A percentile compares a stretch with the other conserved stretches of the same genome.
Evolutionary conservation across 2,329 filamentous ascomycete species (phyloP).

Genomic region (Xylariaceae sp.): DNA sequence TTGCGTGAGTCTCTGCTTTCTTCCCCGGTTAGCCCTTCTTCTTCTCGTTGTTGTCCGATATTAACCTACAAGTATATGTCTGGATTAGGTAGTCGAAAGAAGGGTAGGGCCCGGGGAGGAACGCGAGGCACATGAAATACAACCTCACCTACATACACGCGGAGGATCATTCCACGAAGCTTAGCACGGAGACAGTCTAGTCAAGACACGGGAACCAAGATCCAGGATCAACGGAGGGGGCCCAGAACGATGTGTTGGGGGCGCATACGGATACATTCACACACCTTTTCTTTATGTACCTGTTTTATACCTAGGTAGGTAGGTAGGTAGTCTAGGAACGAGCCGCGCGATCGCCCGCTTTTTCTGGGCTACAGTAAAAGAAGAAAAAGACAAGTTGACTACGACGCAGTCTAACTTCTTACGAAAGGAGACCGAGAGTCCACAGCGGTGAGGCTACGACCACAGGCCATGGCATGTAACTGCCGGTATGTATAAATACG

Average conservation of each 20-base stretch:
- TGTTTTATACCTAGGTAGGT: background rate
- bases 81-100: too few relatives aligned
- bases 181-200: too few relatives aligned
- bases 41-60: too few relatives aligned
- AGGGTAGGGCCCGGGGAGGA: too few relatives aligned
- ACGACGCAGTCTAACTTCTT: too few relatives aligned
- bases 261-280: too few relatives aligned
- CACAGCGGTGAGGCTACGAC: constrained; percentile 8
- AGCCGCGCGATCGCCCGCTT: constrained; percentile 11
- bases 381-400: background rate
- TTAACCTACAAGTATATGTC: too few relatives aligned
- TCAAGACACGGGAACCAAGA: constrained; percentile 9
- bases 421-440: background rate
- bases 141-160: background rate
- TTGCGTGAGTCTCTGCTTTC: too few relatives aligned
- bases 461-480: background rate
- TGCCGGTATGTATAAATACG: too few relatives aligned
- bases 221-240: background rate
- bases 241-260: constrained; percentile 10
- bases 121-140: too few relatives aligned
- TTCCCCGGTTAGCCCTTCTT: too few relatives aligned
- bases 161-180: background rate
- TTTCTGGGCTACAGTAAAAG: constrained; percentile 2
- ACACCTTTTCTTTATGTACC: too few relatives aligned
- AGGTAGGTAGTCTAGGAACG: background rate